Evolutionary conservation across 768 basidiomycete genomes (phyloP).

Genomic region (Auricularia cornea): DNA sequence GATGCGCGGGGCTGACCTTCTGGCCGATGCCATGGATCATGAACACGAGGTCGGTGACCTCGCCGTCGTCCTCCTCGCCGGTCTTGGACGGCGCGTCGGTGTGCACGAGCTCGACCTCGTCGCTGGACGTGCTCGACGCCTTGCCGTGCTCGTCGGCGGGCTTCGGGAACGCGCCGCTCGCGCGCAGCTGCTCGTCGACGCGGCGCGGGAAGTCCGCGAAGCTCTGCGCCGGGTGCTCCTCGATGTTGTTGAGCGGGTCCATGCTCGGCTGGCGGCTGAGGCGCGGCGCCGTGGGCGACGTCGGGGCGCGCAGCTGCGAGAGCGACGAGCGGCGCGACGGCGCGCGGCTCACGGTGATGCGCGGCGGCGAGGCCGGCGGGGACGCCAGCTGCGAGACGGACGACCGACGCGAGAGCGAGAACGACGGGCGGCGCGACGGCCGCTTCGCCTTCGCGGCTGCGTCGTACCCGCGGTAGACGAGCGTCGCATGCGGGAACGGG

Average conservation of each 20-base stretch:
- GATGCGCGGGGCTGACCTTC: neutral
- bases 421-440: neutral
- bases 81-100: constrained; percentile 18
- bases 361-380: too few relatives aligned
- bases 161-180: constrained; percentile 1
- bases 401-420: neutral
- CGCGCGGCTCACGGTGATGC: neutral
- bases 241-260: neutral
- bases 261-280: neutral
- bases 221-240: neutral
- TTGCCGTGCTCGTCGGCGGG: neutral
- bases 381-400: neutral
- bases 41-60: constrained; percentile 33
- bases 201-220: constrained; percentile 3
- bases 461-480: constrained; percentile 30
- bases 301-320: neutral
- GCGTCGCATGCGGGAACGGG: constrained; percentile 23
- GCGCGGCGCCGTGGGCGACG: neutral
- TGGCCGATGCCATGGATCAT: constrained; percentile 37
- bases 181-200: neutral
- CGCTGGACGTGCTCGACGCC: constrained; percentile 1
- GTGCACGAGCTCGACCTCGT: constrained; percentile 18
- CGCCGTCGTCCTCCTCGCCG: constrained; percentile 6
- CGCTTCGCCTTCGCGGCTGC: constrained; percentile 15
- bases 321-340: neutral